Base-by-base conservation (phyloP, 1,284 basidiomycete genomes). In the Schizophyllum amplum region DNA sequence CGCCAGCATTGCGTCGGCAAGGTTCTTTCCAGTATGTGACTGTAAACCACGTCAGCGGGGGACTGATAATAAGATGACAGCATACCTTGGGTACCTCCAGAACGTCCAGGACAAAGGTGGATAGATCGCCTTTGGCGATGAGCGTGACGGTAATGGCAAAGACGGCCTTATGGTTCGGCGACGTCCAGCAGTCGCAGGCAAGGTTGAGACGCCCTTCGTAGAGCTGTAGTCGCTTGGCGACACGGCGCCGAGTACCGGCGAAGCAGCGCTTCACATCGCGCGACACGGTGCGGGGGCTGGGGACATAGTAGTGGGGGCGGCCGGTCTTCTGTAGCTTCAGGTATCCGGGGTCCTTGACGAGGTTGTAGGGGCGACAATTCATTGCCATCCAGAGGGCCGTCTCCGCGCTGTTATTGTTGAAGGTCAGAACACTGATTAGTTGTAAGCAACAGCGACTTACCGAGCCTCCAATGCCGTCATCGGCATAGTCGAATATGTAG, bases 181-280 rank as follows among this genome's bases (percentile, higher is more conserved):
- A 68, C 1, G 68, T 70, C 69, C 71, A 72, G 0, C 64, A 63
- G 55, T 72, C 67, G 0, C 67, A 70, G 0, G 62, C 61, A 54
- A 69, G 69, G 58, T 52, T 62, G 13, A 67, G 24, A 13, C 27
- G 27, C 0, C 65, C 60, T 4, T 55, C 47, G 24, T 65, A 59
- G 17, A 64, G 51, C 63, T 61, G 15, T 54, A 68, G 60, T 2
- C 64, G 25, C 15, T 61, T 55, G 0, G 58, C 58, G 15, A 68
- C 59, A 5, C 60, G 54, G 13, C 61, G 55, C 7, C 57, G 53
- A 13, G 56, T 57, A 15, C 57, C 47, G 7, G 48, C 52, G 52
- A 66, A 70, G 5, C 65, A 59, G 0, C 24, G 27, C 42, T 66
- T 63, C 1, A 67, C 60, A 53, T 70, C 65, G 9, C 63, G 58